Evolutionary conservation across 1,139 yeast species (phyloP), one percentile per base, ranked within the genome.

Genomic region (Magnusiomyces tetraspermus): DNA sequence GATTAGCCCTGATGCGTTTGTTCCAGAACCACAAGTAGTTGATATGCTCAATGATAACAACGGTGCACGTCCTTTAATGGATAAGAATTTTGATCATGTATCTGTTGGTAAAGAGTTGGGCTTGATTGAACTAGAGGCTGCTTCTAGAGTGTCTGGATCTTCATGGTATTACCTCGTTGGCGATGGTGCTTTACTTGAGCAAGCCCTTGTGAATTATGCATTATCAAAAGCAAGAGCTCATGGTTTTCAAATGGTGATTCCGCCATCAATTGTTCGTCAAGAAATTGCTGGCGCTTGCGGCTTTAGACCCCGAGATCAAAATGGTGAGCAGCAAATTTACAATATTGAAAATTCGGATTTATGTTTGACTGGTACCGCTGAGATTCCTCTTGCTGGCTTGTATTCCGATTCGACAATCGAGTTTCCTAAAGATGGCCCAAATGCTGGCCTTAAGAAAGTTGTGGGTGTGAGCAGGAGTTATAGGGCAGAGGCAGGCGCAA

Each of bases 401-500:
- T 66, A 68, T 44, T 80, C 78, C 11, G 73, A 79, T 57, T 67
- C 66, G 47, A 64, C 68, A 0, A 65, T 79, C 45, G 62, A 71
- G 15, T 61, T 63, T 3, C 49, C 49, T 22, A 24, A 37, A 38
- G 49, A 47, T 13, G 68, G 69, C 0, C 62, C 75, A 13, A 38
- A 23, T 24, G 42, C 50, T 6, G 56, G 60, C 22, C 89, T 95
- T 0, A 60, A 71, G 17, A 80, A 78, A 61, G 76, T 79, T 48
- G 95, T 83, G 11, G 99, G 97, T 0, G 76, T 88, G 1, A 85
- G 95, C 48, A 75, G 97, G 59, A 81, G 96, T 57, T 94, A 82
- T 64, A 76, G 99, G 58, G 96, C 97, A 0, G 99, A 94, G 66
- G 98, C 98, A 0, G 98, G 98, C 1, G 94, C 98, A 1, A 77